Evolutionary conservation across 2,329 filamentous ascomycete species (phyloP), one percentile per base, ranked within the genome.

Genomic region (Ustulina deusta): DNA sequence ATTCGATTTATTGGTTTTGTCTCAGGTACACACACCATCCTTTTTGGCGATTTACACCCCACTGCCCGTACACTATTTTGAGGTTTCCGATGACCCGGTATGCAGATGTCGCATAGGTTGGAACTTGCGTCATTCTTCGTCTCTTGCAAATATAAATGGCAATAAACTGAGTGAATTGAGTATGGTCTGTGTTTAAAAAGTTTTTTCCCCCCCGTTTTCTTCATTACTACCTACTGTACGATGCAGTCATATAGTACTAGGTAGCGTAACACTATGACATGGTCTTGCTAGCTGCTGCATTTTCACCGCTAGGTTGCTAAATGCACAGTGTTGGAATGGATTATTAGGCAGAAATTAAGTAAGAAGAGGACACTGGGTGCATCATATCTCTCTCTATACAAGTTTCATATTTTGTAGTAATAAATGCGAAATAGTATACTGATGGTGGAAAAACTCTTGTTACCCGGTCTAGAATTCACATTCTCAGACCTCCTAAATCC

Each of bases 41-140:
- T n/a, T 46, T 15, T 36, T 40, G 29, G 40, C 11, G 22, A 49
- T 52, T 17, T n/a, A 34, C 17, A 20, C 9, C 9, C 22, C n/a
- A n/a, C n/a, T n/a, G n/a, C n/a, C n/a, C n/a, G n/a, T 42, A n/a
- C 55, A 9, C 27, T 27, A 61, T 63, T 27, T 36, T 17, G 17
- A 17, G 36, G 36, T 51, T 62, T 48, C 66, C 66, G 54, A 66
- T 66, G 59, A 66, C 66, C 66, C 63, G 66, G 63, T 66, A 63
- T 61, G 44, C 42, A 56, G 46, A 34, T 60, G 48, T 17, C 34
- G 49, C 61, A 42, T 38, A 54, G 36, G 11, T 44, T 56, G 56
- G 17, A 22, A 56, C 65, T 65, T 68, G 65, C 66, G 66, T 68
- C 62, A 68, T 57, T 61, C 20, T 51, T 38, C 20, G 60, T 44